These are phyloP conservation scores for Scheffersomyces titani DNA, from an alignment of 1,139 yeast species.

Conservation along the genomic window DNA sequence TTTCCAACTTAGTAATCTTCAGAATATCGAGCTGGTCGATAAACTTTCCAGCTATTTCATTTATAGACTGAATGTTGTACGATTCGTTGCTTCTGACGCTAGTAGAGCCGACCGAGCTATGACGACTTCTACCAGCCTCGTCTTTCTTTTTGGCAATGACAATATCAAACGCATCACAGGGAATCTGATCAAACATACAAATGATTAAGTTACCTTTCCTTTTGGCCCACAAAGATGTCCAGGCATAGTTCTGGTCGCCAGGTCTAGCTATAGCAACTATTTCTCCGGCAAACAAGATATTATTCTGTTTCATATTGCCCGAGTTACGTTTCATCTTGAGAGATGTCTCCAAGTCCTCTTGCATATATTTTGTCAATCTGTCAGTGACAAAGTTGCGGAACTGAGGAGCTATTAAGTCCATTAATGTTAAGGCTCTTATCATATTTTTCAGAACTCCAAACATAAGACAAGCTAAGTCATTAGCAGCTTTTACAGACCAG, in stretches of 20 bases:
- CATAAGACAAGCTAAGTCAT: constrained; percentile 85
- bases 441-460: constrained; percentile 77
- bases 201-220: constrained; percentile 68
- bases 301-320: constrained; percentile 29
- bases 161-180: constrained; percentile 75
- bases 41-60: constrained; percentile 46
- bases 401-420: constrained; percentile 78
- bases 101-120: neutral
- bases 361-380: constrained; percentile 42
- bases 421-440: constrained; percentile 60
- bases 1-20: constrained; percentile 21
- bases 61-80: constrained; percentile 35
- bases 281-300: constrained; percentile 53
- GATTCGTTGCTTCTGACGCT: neutral
- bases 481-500: constrained; percentile 80
- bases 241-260: constrained; percentile 54
- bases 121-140: constrained; percentile 7
- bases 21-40: constrained; percentile 23
- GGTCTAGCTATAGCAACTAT: constrained; percentile 57
- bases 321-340: constrained; percentile 9
- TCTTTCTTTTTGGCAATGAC: constrained; percentile 40
- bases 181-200: constrained; percentile 86
- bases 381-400: constrained; percentile 66
- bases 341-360: constrained; percentile 15
- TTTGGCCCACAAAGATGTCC: constrained; percentile 91